Base-by-base conservation (phyloP, 306 rosid species). In the Vigna mungo region DNA sequence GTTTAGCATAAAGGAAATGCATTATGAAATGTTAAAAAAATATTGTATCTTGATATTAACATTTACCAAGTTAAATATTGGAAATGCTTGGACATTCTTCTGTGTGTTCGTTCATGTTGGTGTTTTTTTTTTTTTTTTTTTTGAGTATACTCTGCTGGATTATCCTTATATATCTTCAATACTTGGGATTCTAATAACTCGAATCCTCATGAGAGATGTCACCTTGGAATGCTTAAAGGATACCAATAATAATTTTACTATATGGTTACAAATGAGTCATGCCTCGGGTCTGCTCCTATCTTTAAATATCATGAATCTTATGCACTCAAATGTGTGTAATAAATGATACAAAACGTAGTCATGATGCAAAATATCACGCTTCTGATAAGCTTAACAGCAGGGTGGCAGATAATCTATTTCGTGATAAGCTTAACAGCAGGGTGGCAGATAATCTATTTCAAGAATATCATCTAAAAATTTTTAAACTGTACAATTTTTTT, bases 1-100 rank as follows among this genome's bases (percentile, higher is more conserved):
- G 61, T 67, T 82, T 44, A 68, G 68, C 56, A 36, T 32, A 68
- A 30, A 17, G 7, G 51, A 39, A 60, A 30, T 74, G 48, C 43
- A 41, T 21, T 37, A 60, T 23, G 63, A 56, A 21, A 76, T 18
- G n/a, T 25, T 43, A 0, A 72, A 16, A 25, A 39, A 39, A 8
- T 7, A 8, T 25, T 48, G 77, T 46, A 36, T 21, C 75, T 80
- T 73, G 20, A n/a, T n/a, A n/a, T n/a, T n/a, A n/a, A n/a, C n/a
- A n/a, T n/a, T n/a, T n/a, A n/a, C n/a, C n/a, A n/a, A n/a, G n/a
- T n/a, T n/a, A n/a, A 74, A 84, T 84, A 76, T 81, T 82, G 86
- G 55, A 81, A 78, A 76, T 79, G 68, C 76, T n/a, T 72, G 80
- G 87, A 90, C 96, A 89, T 90, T 90, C 94, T 89, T 72, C 90